Conservation (phyloP, 2,329 filamentous ascomycete genomes). For the Drechslerella dactyloides region DNA sequence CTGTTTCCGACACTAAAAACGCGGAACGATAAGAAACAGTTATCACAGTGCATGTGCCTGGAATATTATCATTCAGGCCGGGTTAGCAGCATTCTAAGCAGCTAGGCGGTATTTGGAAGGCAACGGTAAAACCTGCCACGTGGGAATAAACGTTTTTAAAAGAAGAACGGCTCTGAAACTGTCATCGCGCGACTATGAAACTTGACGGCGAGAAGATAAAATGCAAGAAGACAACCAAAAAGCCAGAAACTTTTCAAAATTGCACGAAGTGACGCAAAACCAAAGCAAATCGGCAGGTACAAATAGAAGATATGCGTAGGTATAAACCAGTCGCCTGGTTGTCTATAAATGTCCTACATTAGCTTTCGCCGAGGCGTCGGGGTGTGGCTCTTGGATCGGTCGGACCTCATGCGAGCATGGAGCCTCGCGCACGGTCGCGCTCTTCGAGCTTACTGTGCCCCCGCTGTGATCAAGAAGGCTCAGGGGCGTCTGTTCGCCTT, state of each 20-base stretch:
- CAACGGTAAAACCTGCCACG: constrained; percentile 1
- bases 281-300: too few relatives aligned
- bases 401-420: neutral
- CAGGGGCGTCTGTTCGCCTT: neutral
- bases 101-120: neutral
- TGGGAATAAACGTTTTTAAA: neutral
- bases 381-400: neutral
- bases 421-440: neutral
- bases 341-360: too few relatives aligned
- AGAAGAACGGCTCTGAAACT: too few relatives aligned
- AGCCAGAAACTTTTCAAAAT: too few relatives aligned
- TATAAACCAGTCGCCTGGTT: too few relatives aligned
- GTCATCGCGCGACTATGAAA: too few relatives aligned
- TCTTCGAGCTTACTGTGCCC: too few relatives aligned
- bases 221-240: neutral
- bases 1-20: too few relatives aligned
- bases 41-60: neutral
- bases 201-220: neutral
- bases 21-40: too few relatives aligned
- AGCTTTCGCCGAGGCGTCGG: too few relatives aligned
- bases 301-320: too few relatives aligned
- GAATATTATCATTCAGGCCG: neutral
- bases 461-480: neutral
- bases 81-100: neutral
- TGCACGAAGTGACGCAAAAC: too few relatives aligned